These are phyloP conservation scores for Hebeloma cylindrosporum DNA, from an alignment of 768 basidiomycete genomes.

Conservation along the genomic window DNA sequence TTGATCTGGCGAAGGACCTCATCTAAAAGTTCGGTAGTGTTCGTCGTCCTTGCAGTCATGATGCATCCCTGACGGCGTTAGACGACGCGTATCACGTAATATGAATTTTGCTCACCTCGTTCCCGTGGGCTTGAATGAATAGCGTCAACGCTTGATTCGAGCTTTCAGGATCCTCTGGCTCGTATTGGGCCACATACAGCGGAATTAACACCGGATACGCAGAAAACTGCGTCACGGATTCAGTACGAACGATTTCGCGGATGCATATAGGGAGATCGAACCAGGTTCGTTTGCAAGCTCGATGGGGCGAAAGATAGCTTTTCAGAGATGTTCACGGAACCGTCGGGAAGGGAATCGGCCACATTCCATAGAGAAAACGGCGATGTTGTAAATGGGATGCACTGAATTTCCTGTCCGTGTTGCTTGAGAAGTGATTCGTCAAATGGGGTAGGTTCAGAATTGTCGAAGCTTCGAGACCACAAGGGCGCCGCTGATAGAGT, in stretches of 20 bases:
- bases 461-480: constrained; percentile 7
- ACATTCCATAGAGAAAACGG: constrained; percentile 51
- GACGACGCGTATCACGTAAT: neutral
- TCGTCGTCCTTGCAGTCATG: constrained; percentile 2
- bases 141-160: constrained; percentile 24
- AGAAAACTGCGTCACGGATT: constrained; percentile 40
- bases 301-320: constrained; percentile 42
- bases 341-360: constrained; percentile 33
- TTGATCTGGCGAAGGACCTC: neutral
- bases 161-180: constrained; percentile 15
- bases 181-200: constrained; percentile 57
- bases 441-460: constrained; percentile 43
- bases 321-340: constrained; percentile 36
- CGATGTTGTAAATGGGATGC: constrained; percentile 55
- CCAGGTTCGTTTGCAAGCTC: constrained; percentile 46
- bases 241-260: constrained; percentile 3
- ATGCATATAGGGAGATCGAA: constrained; percentile 19
- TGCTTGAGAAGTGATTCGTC: constrained; percentile 47
- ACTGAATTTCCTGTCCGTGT: constrained; percentile 48
- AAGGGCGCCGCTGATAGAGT: constrained; percentile 42
- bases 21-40: too few relatives aligned
- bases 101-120: constrained; percentile 28
- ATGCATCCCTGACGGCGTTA: constrained; percentile 2
- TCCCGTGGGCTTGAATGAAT: constrained; percentile 18
- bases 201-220: constrained; percentile 67